Percentiles rank a stretch among this genome's conserved stretches.
Conservation (phyloP, 1,284 basidiomycete genomes). For the Microbotryomycetes sp. region DNA sequence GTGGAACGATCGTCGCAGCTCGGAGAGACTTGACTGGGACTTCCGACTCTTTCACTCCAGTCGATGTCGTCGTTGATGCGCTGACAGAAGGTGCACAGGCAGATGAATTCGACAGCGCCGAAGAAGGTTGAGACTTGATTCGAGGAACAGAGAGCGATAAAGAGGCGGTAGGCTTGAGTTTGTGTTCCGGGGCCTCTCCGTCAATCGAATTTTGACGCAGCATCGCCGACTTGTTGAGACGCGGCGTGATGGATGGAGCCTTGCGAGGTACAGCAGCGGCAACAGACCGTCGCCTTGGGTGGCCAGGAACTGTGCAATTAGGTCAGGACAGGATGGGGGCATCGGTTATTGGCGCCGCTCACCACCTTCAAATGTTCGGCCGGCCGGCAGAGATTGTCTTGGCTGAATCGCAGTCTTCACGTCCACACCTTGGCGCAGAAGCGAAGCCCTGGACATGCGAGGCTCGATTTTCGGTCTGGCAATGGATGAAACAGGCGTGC, state of each 20-base stretch:
- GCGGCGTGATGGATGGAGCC: slow-evolving; percentile 54
- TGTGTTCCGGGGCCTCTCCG: not conserved
- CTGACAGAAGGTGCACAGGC: too few species aligned
- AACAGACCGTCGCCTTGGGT: not conserved
- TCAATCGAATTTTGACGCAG: slow-evolving; percentile 44
- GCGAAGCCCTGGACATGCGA: slow-evolving; percentile 13
- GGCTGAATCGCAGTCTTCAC: not conserved
- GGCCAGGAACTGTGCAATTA: slow-evolving; percentile 4
- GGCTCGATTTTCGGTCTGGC: slow-evolving; percentile 2
- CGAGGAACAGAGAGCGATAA: not conserved
- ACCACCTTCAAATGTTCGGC: slow-evolving; percentile 1
- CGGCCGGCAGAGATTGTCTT: not conserved
- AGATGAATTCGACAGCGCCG: not conserved
- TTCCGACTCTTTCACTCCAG: too few species aligned
- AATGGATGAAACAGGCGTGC: not conserved
- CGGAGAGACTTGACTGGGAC: not conserved
- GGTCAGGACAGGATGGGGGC: not conserved
- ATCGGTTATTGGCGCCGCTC: not conserved
- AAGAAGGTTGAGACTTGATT: not conserved
- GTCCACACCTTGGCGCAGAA: slow-evolving; percentile 8
- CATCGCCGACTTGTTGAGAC: slow-evolving; percentile 64
- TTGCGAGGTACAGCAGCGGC: not conserved
- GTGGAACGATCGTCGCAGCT: slow-evolving; percentile 10
- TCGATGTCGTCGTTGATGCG: too few species aligned
- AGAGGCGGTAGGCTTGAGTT: not conserved